Percentiles rank a stretch among this genome's conserved stretches.
Evolutionary conservation across 2,329 filamentous ascomycete genomes (phyloP).

Genomic region (Periglandula ipomoeae): DNA sequence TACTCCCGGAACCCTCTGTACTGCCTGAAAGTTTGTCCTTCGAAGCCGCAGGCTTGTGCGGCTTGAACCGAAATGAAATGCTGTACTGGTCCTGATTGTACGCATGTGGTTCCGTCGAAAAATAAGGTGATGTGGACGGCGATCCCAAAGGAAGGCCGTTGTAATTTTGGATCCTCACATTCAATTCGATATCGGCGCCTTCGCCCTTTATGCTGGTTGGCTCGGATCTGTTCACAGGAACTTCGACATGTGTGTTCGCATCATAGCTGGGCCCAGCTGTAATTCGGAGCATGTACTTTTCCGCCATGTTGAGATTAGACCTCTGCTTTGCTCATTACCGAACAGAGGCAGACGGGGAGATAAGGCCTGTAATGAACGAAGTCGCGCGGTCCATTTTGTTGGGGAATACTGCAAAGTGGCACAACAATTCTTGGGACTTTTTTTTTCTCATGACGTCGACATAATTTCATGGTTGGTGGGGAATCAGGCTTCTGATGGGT

Average conservation of each 20-base stretch:
- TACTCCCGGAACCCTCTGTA: neutral
- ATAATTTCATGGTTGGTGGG: neutral
- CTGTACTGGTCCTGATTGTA: constrained; percentile 70
- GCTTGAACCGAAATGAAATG: constrained; percentile 69
- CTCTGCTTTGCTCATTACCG: too few relatives aligned
- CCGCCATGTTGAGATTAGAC: constrained; percentile 38
- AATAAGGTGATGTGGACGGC: constrained; percentile 67
- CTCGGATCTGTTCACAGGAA: constrained; percentile 64
- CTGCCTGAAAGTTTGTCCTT: constrained; percentile 2
- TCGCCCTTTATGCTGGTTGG: constrained; percentile 54
- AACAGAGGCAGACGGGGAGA: too few relatives aligned
- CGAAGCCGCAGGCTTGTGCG: constrained; percentile 36
- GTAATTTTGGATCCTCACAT: constrained; percentile 62
- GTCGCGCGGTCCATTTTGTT: neutral
- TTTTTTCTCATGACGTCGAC: neutral
- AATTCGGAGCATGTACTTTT: constrained; percentile 71
- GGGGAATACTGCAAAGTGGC: too few relatives aligned
- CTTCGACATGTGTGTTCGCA: constrained; percentile 56
- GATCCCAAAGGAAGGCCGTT: constrained; percentile 62
- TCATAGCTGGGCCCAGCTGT: constrained; percentile 76
- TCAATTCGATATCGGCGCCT: constrained; percentile 57
- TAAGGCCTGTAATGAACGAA: too few relatives aligned
- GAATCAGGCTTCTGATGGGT: neutral
- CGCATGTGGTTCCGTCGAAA: constrained; percentile 58
- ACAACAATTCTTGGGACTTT: neutral